Conservation (phyloP, 306 rosid species). For the Cicer yamashitae region DNA sequence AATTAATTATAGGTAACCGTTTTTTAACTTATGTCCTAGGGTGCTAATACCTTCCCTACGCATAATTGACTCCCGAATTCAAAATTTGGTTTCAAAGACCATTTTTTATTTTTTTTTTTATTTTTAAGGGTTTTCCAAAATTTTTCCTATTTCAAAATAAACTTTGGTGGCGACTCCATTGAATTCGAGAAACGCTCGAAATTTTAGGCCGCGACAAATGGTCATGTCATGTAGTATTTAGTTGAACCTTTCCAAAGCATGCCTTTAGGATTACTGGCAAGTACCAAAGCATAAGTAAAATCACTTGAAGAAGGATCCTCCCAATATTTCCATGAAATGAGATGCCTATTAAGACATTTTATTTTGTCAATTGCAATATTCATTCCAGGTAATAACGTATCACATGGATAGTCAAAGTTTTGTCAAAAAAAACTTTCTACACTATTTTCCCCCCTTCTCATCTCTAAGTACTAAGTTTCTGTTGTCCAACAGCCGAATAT, state of each 20-base stretch:
- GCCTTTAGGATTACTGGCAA: conserved; percentile 43
- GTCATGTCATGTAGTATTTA: conserved; percentile 46
- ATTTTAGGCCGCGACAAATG: too few species aligned
- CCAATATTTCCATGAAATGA: conserved; percentile 55
- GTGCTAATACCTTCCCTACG: too few species aligned
- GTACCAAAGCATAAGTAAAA: conserved; percentile 19
- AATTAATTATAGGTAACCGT: too few species aligned
- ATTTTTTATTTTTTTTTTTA: too few species aligned
- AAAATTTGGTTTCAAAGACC: too few species aligned
- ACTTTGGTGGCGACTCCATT: too few species aligned
- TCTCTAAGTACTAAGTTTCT: conserved; percentile 58
- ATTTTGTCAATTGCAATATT: conserved; percentile 52
- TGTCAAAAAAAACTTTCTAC: conserved; percentile 52
- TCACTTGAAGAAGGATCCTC: conserved; percentile 22
- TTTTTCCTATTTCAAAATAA: too few species aligned
- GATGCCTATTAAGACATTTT: conserved; percentile 39
- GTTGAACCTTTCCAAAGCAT: conserved; percentile 41
- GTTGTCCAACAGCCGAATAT: conserved; percentile 45
- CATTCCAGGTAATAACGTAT: conserved; percentile 51
- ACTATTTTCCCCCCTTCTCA: conserved; percentile 32
- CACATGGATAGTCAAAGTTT: conserved; percentile 63
- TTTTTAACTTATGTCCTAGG: too few species aligned
- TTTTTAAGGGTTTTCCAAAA: too few species aligned
- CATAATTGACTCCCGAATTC: too few species aligned
- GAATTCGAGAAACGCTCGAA: too few species aligned